Base-by-base conservation (phyloP, 2,329 filamentous ascomycete species). In the Basipetospora chlamydospora region DNA sequence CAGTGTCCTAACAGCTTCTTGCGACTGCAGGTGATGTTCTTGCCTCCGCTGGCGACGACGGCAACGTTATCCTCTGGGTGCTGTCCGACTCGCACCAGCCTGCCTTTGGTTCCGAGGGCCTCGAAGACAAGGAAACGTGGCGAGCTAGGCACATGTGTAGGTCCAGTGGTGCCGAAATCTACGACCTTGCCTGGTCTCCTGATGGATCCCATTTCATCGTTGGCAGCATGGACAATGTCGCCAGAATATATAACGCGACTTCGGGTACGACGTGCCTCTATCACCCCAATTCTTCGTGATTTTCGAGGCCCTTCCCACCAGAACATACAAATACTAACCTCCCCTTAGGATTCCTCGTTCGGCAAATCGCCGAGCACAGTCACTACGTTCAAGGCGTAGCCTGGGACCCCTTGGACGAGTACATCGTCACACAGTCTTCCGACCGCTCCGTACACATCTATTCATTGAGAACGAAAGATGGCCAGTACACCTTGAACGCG, bases 381-480 rank as follows among this genome's bases (percentile, higher is more conserved):
- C 90, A 98, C 57, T 98, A 95, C 55, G 90, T 98, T 13, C 90
- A 98, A 60, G 90, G 90, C 33, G 92, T 98, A 6, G 82, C 90
- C 4, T 98, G 90, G 92, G 92, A 98, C 61, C 92, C 90, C 17
- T 62, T 95, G 39, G 96, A 96, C 60, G 90, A 98, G 60, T 98
- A 87, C 56, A 87, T 98, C 41, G 90, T 90, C 26, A 98, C 90
- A 2, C 90, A 98, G 54, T 98, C 90, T 6, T 98, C 90, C 5
- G 90, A 98, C 60, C 80, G 90, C 53, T 95, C 90, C 2, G 88
- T 96, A 11, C 92, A 98, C 57, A 90, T 98, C 46, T 98, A 98
- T 61, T 88, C 82, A 1, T 64, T 98, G 43, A 93, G 85, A 63
- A 94, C 83, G 16, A 98, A 96, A 52, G 90, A 98, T 49, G 90